Base-by-base conservation (phyloP, 306 rosid species). In the Cyamopsis tetragonoloba region DNA sequence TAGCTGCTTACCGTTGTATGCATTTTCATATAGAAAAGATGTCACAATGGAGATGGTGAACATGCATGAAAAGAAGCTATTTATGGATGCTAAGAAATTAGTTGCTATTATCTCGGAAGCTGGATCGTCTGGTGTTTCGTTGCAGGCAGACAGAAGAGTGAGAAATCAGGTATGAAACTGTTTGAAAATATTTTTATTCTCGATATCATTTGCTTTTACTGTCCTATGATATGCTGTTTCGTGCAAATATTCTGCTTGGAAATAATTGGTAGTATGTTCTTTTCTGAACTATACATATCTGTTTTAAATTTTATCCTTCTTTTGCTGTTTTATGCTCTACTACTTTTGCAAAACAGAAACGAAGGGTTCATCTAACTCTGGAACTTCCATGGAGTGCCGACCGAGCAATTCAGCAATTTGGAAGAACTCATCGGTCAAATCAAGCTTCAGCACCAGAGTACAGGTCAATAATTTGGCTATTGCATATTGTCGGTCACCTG, bases 381-480 rank as follows among this genome's bases (percentile, higher is more conserved):
- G 97, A 91, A 65, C 96, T 91, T 78, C 97, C 97, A 30, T 91
- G 97, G 97, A 91, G 97, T 82, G 97, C 97, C 50, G 97, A 91
- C 71, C 79, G 95, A 67, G 97, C 96, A 13, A 91, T 91, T 66
- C 97, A 91, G 75, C 97, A 91, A 82, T 91, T 91, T 72, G 97
- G 97, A 88, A 84, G 97, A 79, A 86, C 97, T 65, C 97, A 91
- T 78, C 83, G 96, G n/a, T 91, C 97, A n/a, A 91, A 91, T 81
- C 97, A 91, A 84, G 89, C 95, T 54, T 91, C 97, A n/a, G 97
- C 97, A 38, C 97, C 97, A 4, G 86, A 91, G 62, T 91, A 91
- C 82, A 91, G 97, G 97, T 90, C 70, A 76, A 27, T 23, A 49
- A 47, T 11, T 43, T n/a, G n/a, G 37, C 38, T 62, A 17, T 43